phyloP scores from a whole-genome alignment of 2,329 filamentous ascomycete genomes.

The Talaromyces marneffei region DNA sequence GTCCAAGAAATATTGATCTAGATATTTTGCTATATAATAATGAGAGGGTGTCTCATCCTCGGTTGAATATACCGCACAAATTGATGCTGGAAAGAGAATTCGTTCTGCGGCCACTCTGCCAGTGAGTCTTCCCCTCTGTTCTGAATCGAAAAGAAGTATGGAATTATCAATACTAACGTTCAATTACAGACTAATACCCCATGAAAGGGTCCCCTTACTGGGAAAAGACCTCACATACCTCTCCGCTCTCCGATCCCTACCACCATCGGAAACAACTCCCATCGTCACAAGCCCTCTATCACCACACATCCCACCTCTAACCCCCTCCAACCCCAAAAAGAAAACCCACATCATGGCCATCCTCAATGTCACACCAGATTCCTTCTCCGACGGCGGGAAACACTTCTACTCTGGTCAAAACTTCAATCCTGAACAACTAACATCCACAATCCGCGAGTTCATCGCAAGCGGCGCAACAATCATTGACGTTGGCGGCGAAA shows the following conservation, averaged over 20 bases:
- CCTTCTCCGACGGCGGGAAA: slow-evolving; percentile 84
- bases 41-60: slow-evolving; percentile 58
- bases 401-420: slow-evolving; percentile 47
- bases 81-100: slow-evolving; percentile 89
- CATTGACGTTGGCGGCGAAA: slow-evolving; percentile 89
- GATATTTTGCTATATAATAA: slow-evolving; percentile 83
- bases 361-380: slow-evolving; percentile 90
- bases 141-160: background rate
- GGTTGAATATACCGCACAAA: slow-evolving; percentile 77
- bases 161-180: slow-evolving; percentile 14
- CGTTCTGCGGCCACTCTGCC: slow-evolving; percentile 75
- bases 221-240: slow-evolving; percentile 29
- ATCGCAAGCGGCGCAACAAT: slow-evolving; percentile 70
- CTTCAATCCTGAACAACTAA: slow-evolving; percentile 40
- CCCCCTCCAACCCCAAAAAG: slow-evolving; percentile 50
- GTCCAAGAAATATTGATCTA: slow-evolving; percentile 87
- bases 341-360: slow-evolving; percentile 86
- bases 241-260: slow-evolving; percentile 30
- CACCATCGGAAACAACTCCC: slow-evolving; percentile 32
- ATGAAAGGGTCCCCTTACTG: slow-evolving; percentile 30
- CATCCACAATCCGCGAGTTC: slow-evolving; percentile 55
- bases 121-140: slow-evolving; percentile 27
- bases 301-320: slow-evolving; percentile 47
- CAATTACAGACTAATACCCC: slow-evolving; percentile 35
- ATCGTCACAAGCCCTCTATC: slow-evolving; percentile 36